Percentiles rank a stretch among this genome's conserved stretches.
These are phyloP conservation scores for Cercospora brassicicola DNA, from an alignment of 2,329 filamentous ascomycete genomes.

Conservation along the genomic window DNA sequence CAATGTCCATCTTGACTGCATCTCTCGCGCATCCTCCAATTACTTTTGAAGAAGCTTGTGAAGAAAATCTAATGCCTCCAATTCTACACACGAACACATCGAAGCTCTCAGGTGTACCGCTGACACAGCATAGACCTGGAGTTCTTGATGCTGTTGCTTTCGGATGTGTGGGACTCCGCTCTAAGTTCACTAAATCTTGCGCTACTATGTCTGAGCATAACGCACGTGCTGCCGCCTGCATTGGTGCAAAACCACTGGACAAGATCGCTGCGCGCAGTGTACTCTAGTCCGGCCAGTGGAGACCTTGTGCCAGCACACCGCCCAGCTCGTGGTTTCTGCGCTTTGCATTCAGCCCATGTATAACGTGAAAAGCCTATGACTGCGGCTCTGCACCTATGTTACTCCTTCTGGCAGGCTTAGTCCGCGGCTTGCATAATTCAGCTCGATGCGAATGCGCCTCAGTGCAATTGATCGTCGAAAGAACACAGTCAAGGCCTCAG, in stretches of 20 bases:
- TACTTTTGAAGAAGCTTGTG: not conserved
- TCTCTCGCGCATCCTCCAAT: not conserved
- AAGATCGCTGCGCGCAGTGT: not conserved
- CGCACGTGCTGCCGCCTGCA: not conserved
- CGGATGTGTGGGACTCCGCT: not conserved
- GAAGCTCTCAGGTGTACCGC: not conserved
- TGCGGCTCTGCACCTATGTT: not conserved
- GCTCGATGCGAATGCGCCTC: not conserved
- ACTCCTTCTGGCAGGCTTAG: not conserved
- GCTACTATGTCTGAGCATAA: not conserved
- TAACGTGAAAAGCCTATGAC: not conserved
- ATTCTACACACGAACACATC: not conserved
- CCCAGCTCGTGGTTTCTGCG: not conserved
- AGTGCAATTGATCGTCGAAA: not conserved
- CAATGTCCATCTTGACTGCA: not conserved
- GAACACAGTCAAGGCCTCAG: not conserved
- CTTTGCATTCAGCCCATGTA: not conserved
- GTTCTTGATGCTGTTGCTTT: not conserved
- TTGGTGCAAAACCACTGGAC: not conserved
- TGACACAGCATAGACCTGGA: not conserved
- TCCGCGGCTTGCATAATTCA: not conserved
- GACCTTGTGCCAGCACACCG: not conserved
- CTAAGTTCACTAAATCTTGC: not conserved
- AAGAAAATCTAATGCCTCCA: not conserved
- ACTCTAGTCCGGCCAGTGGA: not conserved